Conservation (phyloP, 495 filamentous ascomycete genomes). For the Delitschia confertaspora region DNA sequence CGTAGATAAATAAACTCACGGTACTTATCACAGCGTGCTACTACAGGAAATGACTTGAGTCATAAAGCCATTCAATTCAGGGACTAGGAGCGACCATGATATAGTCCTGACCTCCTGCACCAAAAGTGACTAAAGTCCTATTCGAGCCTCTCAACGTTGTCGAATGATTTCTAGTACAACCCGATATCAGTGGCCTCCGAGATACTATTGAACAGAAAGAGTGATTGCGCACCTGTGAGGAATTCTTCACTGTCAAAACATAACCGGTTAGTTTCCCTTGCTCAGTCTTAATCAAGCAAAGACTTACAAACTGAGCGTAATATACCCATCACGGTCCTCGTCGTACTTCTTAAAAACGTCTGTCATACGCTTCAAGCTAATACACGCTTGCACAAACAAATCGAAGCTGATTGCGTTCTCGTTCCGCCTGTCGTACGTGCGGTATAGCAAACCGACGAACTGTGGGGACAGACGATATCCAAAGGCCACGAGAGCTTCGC, state of each 20-base stretch:
- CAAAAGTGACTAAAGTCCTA: no score
- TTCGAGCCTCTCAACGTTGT: constrained; percentile 28
- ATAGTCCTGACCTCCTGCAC: no score
- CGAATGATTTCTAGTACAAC: constrained; percentile 36
- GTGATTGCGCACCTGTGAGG: constrained; percentile 40
- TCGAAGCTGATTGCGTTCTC: constrained; percentile 71
- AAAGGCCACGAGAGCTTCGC: constrained; percentile 85
- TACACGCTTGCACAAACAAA: constrained; percentile 95
- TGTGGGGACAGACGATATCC: constrained; percentile 79
- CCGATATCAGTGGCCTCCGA: constrained; percentile 37
- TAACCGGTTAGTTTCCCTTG: no score
- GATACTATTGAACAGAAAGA: constrained; percentile 40
- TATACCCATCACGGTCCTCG: constrained; percentile 79
- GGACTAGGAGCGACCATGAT: no score
- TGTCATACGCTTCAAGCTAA: constrained; percentile 93
- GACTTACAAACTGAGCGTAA: constrained; percentile 39
- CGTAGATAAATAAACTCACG: no score
- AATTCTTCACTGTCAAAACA: constrained; percentile 35
- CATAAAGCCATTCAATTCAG: no score
- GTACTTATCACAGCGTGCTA: no score
- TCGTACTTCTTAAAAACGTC: constrained; percentile 99
- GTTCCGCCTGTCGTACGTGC: constrained; percentile 49
- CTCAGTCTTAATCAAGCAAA: no score
- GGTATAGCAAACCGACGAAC: constrained; percentile 76
- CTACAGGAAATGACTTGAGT: no score